Percentiles rank a stretch among this genome's conserved stretches.
Conservation (phyloP, 306 rosid genomes). For the Benincasa hispida region DNA sequence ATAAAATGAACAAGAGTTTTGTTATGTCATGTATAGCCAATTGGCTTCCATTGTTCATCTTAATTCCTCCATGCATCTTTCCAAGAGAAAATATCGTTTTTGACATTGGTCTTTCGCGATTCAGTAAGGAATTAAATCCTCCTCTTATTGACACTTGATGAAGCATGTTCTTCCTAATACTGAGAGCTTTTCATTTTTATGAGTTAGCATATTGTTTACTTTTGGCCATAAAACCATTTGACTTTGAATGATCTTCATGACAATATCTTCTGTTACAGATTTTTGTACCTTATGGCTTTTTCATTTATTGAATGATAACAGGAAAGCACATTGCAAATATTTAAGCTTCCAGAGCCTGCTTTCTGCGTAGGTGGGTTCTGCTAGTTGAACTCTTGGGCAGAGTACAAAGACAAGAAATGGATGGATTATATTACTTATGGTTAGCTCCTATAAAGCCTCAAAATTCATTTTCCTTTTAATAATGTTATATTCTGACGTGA, state of each 20-base stretch:
- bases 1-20: not conserved
- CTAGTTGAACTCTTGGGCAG: constrained; percentile 56
- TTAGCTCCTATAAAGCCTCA: not conserved
- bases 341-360: constrained; percentile 55
- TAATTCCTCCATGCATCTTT: not conserved
- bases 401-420: constrained; percentile 33
- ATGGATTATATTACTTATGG: constrained; percentile 47
- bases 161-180: not conserved
- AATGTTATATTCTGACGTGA: not conserved
- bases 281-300: not conserved
- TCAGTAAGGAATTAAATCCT: not conserved
- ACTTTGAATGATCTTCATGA: not conserved
- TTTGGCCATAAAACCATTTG: not conserved
- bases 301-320: constrained; percentile 5
- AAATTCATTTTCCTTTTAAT: not conserved
- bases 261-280: not conserved
- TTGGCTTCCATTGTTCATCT: not conserved
- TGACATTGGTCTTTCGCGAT: not conserved
- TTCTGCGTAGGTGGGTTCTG: constrained; percentile 43
- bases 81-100: not conserved
- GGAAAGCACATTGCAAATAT: constrained; percentile 39
- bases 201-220: not conserved
- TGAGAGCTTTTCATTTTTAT: not conserved
- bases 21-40: not conserved
- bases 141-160: not conserved